Conservation (phyloP, 495 filamentous ascomycete genomes). For the Parachaetomium inaequale region DNA sequence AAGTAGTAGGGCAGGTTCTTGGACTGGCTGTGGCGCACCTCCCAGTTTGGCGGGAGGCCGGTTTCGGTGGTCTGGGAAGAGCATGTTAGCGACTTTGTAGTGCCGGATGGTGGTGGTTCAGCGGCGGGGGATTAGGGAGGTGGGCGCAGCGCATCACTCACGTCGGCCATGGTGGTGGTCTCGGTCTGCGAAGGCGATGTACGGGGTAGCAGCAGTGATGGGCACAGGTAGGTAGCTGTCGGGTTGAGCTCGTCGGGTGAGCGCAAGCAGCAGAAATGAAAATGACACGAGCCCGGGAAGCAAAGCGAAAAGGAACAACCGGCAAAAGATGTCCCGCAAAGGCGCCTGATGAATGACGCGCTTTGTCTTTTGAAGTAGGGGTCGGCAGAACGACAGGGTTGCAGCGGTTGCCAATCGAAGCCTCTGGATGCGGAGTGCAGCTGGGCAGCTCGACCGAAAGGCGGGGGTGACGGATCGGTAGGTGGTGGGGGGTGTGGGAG, state of each 20-base stretch:
- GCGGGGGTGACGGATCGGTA: constrained; percentile 10
- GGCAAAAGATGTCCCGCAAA: neutral
- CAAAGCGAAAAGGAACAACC: neutral
- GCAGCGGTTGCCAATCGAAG: constrained; percentile 10
- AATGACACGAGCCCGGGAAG: neutral
- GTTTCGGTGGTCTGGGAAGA: constrained; percentile 52
- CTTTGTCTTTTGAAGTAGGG: constrained; percentile 7
- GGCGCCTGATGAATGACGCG: neutral
- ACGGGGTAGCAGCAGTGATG: neutral
- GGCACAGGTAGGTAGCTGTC: neutral
- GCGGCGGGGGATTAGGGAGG: neutral
- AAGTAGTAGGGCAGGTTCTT: constrained; percentile 99
- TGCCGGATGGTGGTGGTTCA: neutral
- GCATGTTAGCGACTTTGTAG: neutral
- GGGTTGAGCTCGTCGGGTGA: neutral
- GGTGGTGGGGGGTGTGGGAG: constrained; percentile 5
- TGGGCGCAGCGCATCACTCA: neutral
- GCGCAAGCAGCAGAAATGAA: neutral
- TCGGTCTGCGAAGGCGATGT: neutral
- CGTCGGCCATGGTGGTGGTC: constrained; percentile 4
- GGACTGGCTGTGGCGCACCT: constrained; percentile 91
- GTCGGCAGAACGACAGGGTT: constrained; percentile 10
- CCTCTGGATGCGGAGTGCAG: constrained; percentile 15
- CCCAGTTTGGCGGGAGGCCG: constrained; percentile 84
- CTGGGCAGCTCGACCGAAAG: constrained; percentile 7